Conservation (phyloP, 2,329 filamentous ascomycete genomes). For the Reticulascus tulasneorum region DNA sequence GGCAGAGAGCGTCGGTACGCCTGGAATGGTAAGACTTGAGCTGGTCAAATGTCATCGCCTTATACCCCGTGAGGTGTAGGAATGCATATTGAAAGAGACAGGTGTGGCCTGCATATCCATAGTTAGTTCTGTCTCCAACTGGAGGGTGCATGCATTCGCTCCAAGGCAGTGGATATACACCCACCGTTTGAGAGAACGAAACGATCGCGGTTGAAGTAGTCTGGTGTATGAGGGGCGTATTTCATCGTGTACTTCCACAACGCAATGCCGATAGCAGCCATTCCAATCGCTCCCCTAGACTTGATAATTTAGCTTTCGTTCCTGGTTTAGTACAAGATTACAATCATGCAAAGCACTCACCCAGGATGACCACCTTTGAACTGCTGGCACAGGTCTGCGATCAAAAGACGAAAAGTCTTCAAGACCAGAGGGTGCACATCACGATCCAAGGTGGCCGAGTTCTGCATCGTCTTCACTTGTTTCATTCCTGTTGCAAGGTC, state of each 20-base stretch:
- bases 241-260: constrained; percentile 60
- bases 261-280: constrained; percentile 58
- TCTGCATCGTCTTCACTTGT: neutral
- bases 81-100: constrained; percentile 53
- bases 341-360: constrained; percentile 29
- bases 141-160: neutral
- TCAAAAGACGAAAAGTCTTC: constrained; percentile 57
- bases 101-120: constrained; percentile 34
- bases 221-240: constrained; percentile 50
- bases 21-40: constrained; percentile 48
- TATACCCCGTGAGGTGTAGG: constrained; percentile 50
- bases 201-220: constrained; percentile 58
- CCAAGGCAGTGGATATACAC: neutral
- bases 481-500: neutral
- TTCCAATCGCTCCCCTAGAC: constrained; percentile 46
- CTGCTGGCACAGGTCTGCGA: constrained; percentile 66
- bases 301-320: neutral
- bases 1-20: constrained; percentile 45
- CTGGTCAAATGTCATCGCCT: constrained; percentile 52
- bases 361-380: constrained; percentile 68
- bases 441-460: constrained; percentile 39
- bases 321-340: neutral
- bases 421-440: too few species aligned
- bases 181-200: constrained; percentile 57
- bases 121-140: neutral